phyloP scores from a whole-genome alignment of 2,329 filamentous ascomycete species.

The Beauveria bassiana region DNA sequence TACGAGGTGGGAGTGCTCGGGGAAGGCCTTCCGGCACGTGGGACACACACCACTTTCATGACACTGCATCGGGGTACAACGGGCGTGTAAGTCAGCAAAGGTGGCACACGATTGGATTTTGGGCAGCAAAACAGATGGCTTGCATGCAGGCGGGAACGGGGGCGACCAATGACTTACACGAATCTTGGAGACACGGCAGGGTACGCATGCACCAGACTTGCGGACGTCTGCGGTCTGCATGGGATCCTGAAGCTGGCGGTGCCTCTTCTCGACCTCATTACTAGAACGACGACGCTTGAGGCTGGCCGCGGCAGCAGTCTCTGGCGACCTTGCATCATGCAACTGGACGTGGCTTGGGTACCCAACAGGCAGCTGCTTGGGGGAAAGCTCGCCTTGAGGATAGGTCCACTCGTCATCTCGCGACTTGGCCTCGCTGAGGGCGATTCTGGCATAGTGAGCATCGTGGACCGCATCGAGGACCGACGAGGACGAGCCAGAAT shows the following conservation, averaged over 20 bases:
- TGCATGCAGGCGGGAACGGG: conserved; percentile 3
- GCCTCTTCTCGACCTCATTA: conserved; percentile 27
- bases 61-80: conserved; percentile 23
- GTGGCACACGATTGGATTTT: not conserved
- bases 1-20: conserved; percentile 32
- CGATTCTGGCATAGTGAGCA: conserved; percentile 22
- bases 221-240: conserved; percentile 42
- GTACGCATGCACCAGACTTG: conserved; percentile 39
- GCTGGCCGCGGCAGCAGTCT: conserved; percentile 21
- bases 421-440: conserved; percentile 27
- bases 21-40: conserved; percentile 33
- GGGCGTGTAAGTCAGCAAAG: conserved; percentile 13
- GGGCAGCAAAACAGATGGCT: conserved; percentile 12
- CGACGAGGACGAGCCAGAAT: conserved; percentile 25
- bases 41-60: conserved; percentile 34
- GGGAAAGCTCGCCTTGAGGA: conserved; percentile 23
- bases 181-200: conserved; percentile 40
- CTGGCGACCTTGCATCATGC: conserved; percentile 18
- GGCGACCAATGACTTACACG: conserved; percentile 30
- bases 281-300: conserved; percentile 30
- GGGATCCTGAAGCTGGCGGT: conserved; percentile 29
- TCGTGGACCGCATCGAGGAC: conserved; percentile 25
- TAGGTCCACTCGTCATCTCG: conserved; percentile 35
- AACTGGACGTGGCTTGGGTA: conserved; percentile 27
- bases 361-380: conserved; percentile 23